These are phyloP conservation scores for Pleurotus tuoliensis DNA, from an alignment of 768 basidiomycete species.

Conservation along the genomic window DNA sequence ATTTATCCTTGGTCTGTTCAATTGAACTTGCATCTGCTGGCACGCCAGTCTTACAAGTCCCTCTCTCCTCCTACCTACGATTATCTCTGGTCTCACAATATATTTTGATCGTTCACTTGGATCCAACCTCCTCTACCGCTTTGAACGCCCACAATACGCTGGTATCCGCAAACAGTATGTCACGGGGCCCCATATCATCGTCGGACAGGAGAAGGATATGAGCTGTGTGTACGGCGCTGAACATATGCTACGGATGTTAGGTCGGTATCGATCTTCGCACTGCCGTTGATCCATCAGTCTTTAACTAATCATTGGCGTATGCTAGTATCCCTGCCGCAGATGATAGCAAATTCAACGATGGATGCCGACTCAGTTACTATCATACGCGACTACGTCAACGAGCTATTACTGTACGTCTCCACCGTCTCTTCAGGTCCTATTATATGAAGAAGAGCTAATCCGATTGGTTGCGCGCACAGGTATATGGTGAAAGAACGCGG, in stretches of 20 bases:
- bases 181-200: constrained; percentile 66
- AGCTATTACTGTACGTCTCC: constrained; percentile 68
- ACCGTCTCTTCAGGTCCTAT: no score
- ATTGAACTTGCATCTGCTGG: background rate
- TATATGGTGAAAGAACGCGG: constrained; percentile 78
- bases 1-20: background rate
- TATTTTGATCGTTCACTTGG: constrained; percentile 95
- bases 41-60: constrained; percentile 62
- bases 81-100: constrained; percentile 77
- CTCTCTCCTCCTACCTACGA: constrained; percentile 66
- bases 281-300: background rate
- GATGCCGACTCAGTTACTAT: constrained; percentile 82
- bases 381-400: constrained; percentile 86
- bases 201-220: constrained; percentile 79
- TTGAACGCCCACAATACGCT: constrained; percentile 92
- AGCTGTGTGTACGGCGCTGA: constrained; percentile 92
- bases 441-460: no score
- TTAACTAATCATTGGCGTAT: constrained; percentile 9
- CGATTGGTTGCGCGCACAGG: no score
- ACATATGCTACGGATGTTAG: constrained; percentile 87
- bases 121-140: constrained; percentile 87
- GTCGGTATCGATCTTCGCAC: constrained; percentile 44
- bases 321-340: constrained; percentile 85
- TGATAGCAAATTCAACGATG: constrained; percentile 87
- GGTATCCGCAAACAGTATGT: constrained; percentile 69